A percentile compares a stretch with the other conserved stretches of the same genome.
These are phyloP conservation scores for Aspergillus tanneri DNA, from an alignment of 2,329 filamentous ascomycete genomes.

Conservation along the genomic window DNA sequence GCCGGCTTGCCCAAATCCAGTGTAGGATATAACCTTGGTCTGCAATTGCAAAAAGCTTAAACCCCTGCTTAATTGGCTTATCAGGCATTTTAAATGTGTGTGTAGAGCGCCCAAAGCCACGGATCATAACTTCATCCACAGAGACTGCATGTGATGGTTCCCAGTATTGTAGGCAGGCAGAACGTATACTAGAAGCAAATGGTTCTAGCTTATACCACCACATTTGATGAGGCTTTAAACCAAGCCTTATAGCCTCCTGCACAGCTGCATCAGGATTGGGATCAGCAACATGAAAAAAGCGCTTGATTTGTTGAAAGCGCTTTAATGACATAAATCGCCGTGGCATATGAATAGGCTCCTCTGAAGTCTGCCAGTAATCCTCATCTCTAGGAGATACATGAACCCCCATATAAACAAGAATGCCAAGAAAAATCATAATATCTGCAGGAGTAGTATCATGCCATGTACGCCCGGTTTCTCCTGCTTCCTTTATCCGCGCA, in stretches of 20 bases:
- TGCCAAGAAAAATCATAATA: background rate
- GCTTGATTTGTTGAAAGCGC: background rate
- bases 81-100: background rate
- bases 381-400: background rate
- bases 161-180: background rate
- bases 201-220: background rate
- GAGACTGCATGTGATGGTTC: background rate
- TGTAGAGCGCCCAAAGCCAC: background rate
- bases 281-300: background rate
- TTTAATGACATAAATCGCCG: background rate
- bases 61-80: background rate
- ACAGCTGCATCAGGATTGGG: background rate
- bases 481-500: background rate
- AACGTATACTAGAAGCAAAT: background rate
- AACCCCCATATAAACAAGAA: background rate
- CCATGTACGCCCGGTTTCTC: background rate
- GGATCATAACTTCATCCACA: background rate
- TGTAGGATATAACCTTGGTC: background rate
- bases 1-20: background rate
- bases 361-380: background rate
- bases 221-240: too few relatives aligned
- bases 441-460: background rate
- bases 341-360: background rate
- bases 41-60: background rate
- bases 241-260: background rate